These are phyloP conservation scores for Stachybotrys chlorohalonatus DNA, from an alignment of 2,329 filamentous ascomycete species.

Conservation along the genomic window DNA sequence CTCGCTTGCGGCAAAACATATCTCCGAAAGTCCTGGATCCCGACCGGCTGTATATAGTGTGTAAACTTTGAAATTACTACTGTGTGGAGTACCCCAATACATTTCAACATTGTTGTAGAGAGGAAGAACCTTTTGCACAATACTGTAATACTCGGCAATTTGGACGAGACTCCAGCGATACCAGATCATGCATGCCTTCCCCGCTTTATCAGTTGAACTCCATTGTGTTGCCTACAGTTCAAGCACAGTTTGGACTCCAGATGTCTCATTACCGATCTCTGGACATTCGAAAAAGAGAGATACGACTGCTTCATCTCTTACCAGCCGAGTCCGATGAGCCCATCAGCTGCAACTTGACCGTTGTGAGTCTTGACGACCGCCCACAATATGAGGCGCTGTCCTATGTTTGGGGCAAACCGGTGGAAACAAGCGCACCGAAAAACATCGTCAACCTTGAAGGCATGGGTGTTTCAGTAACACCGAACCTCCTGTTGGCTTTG, in stretches of 20 bases:
- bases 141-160: not conserved
- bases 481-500: not conserved
- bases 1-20: not conserved
- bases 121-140: not conserved
- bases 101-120: not conserved
- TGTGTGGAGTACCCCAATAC: not conserved
- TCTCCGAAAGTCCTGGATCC: not conserved
- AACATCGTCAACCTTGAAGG: not conserved
- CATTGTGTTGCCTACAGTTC: too few relatives aligned
- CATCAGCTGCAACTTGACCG: too few relatives aligned
- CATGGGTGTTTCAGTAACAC: too few relatives aligned
- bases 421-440: not conserved
- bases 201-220: too few relatives aligned
- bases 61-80: not conserved
- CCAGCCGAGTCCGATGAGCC: too few relatives aligned
- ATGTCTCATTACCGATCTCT: too few relatives aligned
- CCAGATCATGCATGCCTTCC: too few relatives aligned
- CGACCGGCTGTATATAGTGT: not conserved
- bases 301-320: too few relatives aligned
- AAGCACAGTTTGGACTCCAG: too few relatives aligned
- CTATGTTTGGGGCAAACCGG: not conserved
- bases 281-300: too few relatives aligned
- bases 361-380: not conserved
- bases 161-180: too few relatives aligned
- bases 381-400: not conserved